Evolutionary conservation across 192 early-diverging fungal species (phyloP).

Genomic region (Gonapodya prolifera): DNA sequence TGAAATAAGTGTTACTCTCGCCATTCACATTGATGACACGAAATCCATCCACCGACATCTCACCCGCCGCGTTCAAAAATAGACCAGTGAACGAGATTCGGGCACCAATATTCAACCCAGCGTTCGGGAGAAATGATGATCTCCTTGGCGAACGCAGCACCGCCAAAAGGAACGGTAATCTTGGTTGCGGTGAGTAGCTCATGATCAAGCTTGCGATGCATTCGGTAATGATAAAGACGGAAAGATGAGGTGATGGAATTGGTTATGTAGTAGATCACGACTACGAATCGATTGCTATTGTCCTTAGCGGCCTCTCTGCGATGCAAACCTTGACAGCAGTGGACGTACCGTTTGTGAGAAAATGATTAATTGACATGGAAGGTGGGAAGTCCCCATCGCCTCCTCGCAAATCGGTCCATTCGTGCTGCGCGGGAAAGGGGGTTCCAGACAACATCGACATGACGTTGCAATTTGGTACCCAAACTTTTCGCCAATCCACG

Average conservation of each 20-base stretch:
- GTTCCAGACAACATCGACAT: too few species aligned
- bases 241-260: conserved; percentile 12
- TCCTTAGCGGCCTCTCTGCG: too few species aligned
- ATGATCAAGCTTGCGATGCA: not conserved
- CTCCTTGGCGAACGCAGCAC: not conserved
- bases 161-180: not conserved
- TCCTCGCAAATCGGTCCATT: not conserved
- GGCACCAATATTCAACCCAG: not conserved
- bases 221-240: conserved; percentile 48
- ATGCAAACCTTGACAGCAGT: too few species aligned
- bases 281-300: too few species aligned
- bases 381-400: not conserved
- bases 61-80: not conserved
- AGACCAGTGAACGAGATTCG: not conserved
- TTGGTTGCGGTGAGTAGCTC: not conserved
- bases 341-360: not conserved
- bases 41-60: not conserved
- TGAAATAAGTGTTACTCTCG: too few species aligned
- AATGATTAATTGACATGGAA: not conserved
- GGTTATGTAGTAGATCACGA: conserved; percentile 38
- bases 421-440: too few species aligned
- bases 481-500: not conserved
- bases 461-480: too few species aligned
- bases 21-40: too few species aligned
- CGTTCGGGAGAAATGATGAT: not conserved